These are phyloP conservation scores for Gynochthodes officinalis DNA, from an alignment of 257 asterid species.

Conservation along the genomic window DNA sequence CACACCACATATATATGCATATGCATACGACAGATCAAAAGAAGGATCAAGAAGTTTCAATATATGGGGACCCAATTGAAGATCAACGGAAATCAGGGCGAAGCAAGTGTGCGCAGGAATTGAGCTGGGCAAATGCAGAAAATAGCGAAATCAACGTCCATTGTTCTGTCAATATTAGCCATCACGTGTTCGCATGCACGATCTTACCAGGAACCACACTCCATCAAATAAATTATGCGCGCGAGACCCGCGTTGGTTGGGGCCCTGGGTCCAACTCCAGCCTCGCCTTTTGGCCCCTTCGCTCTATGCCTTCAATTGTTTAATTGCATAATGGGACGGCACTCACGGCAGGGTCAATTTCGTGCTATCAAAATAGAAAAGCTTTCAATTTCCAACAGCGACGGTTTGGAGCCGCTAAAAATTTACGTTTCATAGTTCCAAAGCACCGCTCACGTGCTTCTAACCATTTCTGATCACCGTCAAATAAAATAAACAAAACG, in stretches of 20 bases:
- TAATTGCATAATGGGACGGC: background rate
- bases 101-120: background rate
- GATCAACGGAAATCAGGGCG: too few species aligned
- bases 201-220: background rate
- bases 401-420: background rate
- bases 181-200: slow-evolving; percentile 17
- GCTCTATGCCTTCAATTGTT: background rate
- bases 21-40: too few species aligned
- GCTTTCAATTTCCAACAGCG: background rate
- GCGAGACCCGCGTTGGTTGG: slow-evolving; percentile 17
- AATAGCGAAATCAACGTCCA: background rate
- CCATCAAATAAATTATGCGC: background rate
- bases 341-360: too few species aligned
- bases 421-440: background rate
- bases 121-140: too few species aligned
- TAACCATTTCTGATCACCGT: background rate
- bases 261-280: background rate
- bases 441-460: slow-evolving; percentile 2
- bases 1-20: too few species aligned
- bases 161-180: slow-evolving; percentile 11
- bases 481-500: background rate
- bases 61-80: too few species aligned
- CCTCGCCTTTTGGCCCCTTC: background rate
- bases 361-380: too few species aligned
- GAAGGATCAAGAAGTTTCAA: too few species aligned